Conservation (phyloP, 106 monocot genomes). For the Iris macrosiphon region DNA sequence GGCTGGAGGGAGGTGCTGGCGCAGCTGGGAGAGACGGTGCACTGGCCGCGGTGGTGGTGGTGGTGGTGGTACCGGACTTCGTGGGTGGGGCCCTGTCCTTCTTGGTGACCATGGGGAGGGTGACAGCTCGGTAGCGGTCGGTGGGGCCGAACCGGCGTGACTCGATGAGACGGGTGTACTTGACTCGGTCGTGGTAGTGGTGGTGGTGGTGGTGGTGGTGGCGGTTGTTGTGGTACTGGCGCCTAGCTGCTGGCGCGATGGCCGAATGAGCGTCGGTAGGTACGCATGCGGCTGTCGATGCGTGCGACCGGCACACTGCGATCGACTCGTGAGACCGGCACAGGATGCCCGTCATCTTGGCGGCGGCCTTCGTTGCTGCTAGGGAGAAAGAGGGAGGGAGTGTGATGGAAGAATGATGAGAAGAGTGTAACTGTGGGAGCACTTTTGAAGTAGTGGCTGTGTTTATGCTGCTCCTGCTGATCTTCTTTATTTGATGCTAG, state of each 20-base stretch:
- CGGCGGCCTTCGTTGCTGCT: background rate
- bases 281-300: slow-evolving; percentile 53
- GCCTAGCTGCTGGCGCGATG: slow-evolving; percentile 4
- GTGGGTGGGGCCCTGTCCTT: slow-evolving; percentile 7
- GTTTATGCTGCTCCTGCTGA: too few species aligned
- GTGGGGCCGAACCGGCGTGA: slow-evolving; percentile 20
- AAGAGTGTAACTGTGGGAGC: too few species aligned
- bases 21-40: background rate
- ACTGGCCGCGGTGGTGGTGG: background rate
- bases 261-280: slow-evolving; percentile 40
- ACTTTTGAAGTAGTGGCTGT: too few species aligned
- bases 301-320: slow-evolving; percentile 45
- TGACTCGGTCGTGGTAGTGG: too few species aligned
- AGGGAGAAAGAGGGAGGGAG: too few species aligned
- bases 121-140: slow-evolving; percentile 17
- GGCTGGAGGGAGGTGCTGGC: slow-evolving; percentile 10
- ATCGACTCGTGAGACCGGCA: slow-evolving; percentile 3
- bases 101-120: slow-evolving; percentile 34
- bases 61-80: background rate
- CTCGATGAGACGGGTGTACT: background rate
- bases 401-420: too few species aligned
- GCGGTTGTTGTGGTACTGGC: background rate
- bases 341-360: background rate
- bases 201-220: too few species aligned
- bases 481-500: too few species aligned